A percentile compares a stretch with the other conserved stretches of the same genome.
These are phyloP conservation scores for Flaveria brownii DNA, from an alignment of 129 eudicot genomes.

Conservation along the genomic window DNA sequence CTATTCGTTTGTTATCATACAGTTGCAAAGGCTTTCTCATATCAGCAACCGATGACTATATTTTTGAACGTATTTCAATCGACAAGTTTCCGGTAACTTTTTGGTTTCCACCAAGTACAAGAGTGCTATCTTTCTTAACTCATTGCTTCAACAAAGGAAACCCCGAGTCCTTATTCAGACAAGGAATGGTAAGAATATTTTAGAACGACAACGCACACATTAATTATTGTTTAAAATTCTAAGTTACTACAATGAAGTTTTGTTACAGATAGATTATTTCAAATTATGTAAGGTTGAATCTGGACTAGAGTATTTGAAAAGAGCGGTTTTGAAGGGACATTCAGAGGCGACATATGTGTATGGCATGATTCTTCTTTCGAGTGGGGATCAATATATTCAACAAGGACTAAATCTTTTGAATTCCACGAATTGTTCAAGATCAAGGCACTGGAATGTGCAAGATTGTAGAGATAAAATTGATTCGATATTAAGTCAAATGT, in stretches of 20 bases:
- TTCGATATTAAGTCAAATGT: background rate
- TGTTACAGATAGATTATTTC: slow-evolving; percentile 26
- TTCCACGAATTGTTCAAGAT: slow-evolving; percentile 2
- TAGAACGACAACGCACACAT: background rate
- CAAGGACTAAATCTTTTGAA: slow-evolving; percentile 6
- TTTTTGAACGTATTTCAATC: slow-evolving; percentile 19
- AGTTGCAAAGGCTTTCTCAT: slow-evolving; percentile 30
- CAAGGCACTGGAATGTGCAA: background rate
- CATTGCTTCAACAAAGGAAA: slow-evolving; percentile 29
- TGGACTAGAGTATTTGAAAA: slow-evolving; percentile 26
- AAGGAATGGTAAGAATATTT: slow-evolving; percentile 23
- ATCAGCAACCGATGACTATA: slow-evolving; percentile 26
- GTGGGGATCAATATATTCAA: slow-evolving; percentile 11
- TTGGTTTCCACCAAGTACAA: background rate
- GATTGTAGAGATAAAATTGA: slow-evolving; percentile 25
- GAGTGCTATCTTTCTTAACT: slow-evolving; percentile 20
- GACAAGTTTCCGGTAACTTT: slow-evolving; percentile 21
- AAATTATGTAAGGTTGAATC: background rate
- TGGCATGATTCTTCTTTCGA: slow-evolving; percentile 16
- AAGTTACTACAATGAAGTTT: background rate
- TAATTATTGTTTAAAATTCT: background rate
- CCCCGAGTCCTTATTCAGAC: slow-evolving; percentile 32
- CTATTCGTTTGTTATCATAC: background rate
- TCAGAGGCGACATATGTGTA: slow-evolving; percentile 30
- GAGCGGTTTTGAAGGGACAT: slow-evolving; percentile 21